These are phyloP conservation scores for Oryza brachyantha DNA, from an alignment of 176 grass and related monocot species.

Conservation along the genomic window DNA sequence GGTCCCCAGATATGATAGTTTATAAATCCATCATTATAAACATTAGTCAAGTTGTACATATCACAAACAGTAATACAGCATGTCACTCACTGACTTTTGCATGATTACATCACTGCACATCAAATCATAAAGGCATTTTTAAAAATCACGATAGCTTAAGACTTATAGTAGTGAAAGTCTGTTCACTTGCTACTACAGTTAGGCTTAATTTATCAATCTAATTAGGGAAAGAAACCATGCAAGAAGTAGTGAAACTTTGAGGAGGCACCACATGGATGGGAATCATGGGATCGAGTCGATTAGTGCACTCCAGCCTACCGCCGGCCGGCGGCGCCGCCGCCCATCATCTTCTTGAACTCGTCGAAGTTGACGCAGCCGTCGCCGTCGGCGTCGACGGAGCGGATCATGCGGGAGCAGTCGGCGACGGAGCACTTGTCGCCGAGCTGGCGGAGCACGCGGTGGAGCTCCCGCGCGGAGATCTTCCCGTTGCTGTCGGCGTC, in stretches of 20 bases:
- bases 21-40: background rate
- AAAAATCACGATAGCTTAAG: background rate
- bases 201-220: background rate
- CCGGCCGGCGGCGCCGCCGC: background rate
- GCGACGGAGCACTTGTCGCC: constrained; percentile 67
- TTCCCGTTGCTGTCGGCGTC: constrained; percentile 56
- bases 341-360: constrained; percentile 76
- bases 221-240: background rate
- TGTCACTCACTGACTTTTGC: background rate
- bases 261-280: background rate
- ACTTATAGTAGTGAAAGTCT: background rate
- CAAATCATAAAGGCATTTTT: background rate
- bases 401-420: constrained; percentile 64
- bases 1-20: background rate
- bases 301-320: background rate
- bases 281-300: too few species aligned
- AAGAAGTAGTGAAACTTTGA: background rate
- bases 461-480: constrained; percentile 57
- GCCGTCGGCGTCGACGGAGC: constrained; percentile 51
- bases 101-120: background rate
- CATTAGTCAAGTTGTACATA: background rate
- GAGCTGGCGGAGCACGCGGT: constrained; percentile 47
- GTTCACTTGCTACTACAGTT: background rate
- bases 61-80: background rate
- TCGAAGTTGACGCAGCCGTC: constrained; percentile 61